These are phyloP conservation scores for Carex pumila DNA, from an alignment of 176 grass and related monocot genomes.

Conservation along the genomic window DNA sequence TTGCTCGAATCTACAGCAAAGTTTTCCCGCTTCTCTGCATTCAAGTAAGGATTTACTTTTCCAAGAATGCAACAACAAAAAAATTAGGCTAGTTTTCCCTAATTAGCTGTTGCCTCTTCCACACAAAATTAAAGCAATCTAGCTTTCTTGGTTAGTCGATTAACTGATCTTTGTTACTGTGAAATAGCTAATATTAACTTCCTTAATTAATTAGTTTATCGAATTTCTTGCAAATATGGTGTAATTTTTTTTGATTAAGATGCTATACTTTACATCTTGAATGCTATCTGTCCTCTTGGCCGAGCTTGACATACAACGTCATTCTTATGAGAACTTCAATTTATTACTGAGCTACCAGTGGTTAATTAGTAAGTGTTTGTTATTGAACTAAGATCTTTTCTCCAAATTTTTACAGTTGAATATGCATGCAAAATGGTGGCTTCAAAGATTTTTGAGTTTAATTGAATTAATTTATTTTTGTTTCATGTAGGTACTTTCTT, in stretches of 20 bases:
- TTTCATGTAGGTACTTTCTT: conserved; percentile 19
- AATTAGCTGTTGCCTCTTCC: not conserved
- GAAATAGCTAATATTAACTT: not conserved
- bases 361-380: not conserved
- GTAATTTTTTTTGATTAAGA: not conserved
- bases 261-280: not conserved
- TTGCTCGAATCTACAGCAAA: not conserved
- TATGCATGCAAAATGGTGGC: not conserved
- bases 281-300: not conserved
- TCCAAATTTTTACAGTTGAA: not conserved
- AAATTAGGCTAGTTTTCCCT: not conserved
- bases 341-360: not conserved
- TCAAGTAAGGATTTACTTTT: conserved; percentile 5
- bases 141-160: not conserved
- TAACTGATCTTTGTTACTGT: not conserved
- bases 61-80: not conserved
- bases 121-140: not conserved
- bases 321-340: not conserved
- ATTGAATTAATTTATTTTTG: not conserved
- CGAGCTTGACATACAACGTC: not conserved
- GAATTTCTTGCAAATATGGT: not conserved
- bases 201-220: not conserved
- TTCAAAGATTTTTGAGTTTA: not conserved
- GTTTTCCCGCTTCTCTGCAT: not conserved
- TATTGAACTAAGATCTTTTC: not conserved